Evolutionary conservation across 169 alveolate genomes (phyloP), one percentile per base, ranked within the genome.

Genomic region (Cryptosporidium ryanae): DNA sequence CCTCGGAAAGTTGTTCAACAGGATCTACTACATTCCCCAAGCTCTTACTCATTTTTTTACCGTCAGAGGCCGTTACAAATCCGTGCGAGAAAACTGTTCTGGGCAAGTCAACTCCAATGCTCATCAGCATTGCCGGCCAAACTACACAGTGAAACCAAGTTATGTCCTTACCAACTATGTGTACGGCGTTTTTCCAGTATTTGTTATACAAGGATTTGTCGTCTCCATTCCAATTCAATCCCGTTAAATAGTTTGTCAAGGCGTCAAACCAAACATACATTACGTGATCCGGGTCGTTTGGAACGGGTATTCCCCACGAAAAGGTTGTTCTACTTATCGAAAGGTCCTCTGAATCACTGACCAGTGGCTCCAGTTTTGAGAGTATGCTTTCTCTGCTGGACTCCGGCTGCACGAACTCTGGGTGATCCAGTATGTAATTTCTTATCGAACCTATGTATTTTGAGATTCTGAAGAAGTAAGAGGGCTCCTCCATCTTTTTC

Each of bases 261-360:
- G 99, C 99, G 81, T 96, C 99, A 90, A 95, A 95, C 99, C 99
- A 96, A 18, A 96, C 99, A 91, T 96, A 96, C 99, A 96, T 96
- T 31, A 96, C 98, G 84, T 96, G 98, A 23, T 84, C 82, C 5
- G 49, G 83, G 44, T 83, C 90, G 49, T 83, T 84, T 27, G 96
- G 96, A 23, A 94, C 98, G 6, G 95, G 94, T n/a, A 95, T 93
- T 12, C 99, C 99, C 99, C 99, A 96, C 31, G 90, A 83, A 84
- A 96, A 96, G 76, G 92, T 93, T 13, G 95, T 93, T 10, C 99
- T 90, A 65, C 96, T 92, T 90, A 96, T 92, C 31, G 97, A 93
- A 64, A 96, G 84, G 90, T 96, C 99, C 23, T 91, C 96, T 64
- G 96, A 90, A 2, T 76, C n/a, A 29, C 43, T 31, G 12, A 59